Percentiles rank a stretch among this genome's conserved stretches.
Conservation (phyloP, 768 basidiomycete species). For the Pleurotus pulmonarius region DNA sequence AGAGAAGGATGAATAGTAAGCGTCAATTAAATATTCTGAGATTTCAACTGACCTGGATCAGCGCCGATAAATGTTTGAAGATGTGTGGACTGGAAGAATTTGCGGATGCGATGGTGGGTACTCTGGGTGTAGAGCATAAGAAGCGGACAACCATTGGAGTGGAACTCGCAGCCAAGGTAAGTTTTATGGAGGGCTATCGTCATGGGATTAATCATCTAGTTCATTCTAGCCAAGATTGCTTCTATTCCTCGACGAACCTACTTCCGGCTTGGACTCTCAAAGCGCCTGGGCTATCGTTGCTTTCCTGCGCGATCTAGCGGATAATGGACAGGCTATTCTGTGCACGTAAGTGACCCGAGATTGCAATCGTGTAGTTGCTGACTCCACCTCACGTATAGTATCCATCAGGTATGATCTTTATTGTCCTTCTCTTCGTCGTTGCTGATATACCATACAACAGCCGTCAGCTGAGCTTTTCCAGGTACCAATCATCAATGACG, state of each 20-base stretch:
- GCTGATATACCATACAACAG: conserved; percentile 28
- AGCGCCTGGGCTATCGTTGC: conserved; percentile 79
- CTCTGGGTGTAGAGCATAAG: conserved; percentile 48
- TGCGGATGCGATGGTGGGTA: conserved; percentile 60
- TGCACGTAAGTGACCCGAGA: conserved; percentile 60
- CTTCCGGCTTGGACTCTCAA: conserved; percentile 83
- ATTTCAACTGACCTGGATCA: conserved; percentile 13
- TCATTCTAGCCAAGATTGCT: conserved; percentile 59
- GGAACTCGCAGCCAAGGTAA: conserved; percentile 68
- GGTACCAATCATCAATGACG: background rate
- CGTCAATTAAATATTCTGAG: background rate
- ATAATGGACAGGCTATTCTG: conserved; percentile 81
- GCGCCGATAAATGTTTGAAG: conserved; percentile 46
- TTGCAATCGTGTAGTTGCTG: background rate
- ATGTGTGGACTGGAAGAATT: conserved; percentile 62
- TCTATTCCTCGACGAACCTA: conserved; percentile 87
- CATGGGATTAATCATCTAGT: background rate
- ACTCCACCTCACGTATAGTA: conserved; percentile 22
- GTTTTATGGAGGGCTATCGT: conserved; percentile 11
- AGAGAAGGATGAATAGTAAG: conserved; percentile 80
- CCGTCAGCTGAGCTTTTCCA: conserved; percentile 85
- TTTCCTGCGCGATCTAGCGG: conserved; percentile 72
- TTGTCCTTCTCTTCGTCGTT: background rate
- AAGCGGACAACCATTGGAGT: conserved; percentile 74
- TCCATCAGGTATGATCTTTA: conserved; percentile 32